Evolutionary conservation across 257 asterid genomes (phyloP).

Genomic region (Solanum chmielewskii): DNA sequence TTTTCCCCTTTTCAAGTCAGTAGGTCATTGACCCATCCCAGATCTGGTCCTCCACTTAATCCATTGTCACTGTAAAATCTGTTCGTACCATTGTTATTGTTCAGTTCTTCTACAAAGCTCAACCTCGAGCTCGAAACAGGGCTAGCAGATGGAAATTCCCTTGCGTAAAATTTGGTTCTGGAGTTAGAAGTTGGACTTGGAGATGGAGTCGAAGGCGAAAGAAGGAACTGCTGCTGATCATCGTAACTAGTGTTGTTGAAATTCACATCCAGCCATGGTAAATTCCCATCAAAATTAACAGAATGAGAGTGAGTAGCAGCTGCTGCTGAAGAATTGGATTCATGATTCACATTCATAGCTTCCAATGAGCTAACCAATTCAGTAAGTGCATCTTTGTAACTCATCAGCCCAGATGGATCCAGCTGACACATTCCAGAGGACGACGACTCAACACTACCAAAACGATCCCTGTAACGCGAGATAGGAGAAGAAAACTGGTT

Average conservation of each 20-base stretch:
- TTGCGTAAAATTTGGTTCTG: conserved; percentile 11
- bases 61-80: conserved; percentile 22
- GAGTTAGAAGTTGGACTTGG: conserved; percentile 11
- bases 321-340: not conserved
- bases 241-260: conserved; percentile 7
- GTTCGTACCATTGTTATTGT: not conserved
- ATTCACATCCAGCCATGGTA: conserved; percentile 48
- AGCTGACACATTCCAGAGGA: not conserved
- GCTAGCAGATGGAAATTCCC: conserved; percentile 9
- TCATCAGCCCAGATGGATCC: conserved; percentile 3
- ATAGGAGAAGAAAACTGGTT: conserved; percentile 9
- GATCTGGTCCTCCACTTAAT: conserved; percentile 76
- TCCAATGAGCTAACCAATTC: conserved; percentile 65
- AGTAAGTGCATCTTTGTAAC: conserved; percentile 35
- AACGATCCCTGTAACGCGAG: conserved; percentile 11
- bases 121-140: conserved; percentile 1
- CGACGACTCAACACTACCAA: conserved; percentile 4
- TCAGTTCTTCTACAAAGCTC: conserved; percentile 27
- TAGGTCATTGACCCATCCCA: conserved; percentile 95
- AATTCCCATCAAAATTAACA: not conserved
- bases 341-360: conserved; percentile 33
- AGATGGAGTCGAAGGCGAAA: conserved; percentile 52
- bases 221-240: conserved; percentile 44
- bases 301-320: not conserved
- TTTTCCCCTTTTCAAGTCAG: conserved; percentile 27